A percentile compares a stretch with the other conserved stretches of the same genome.
Evolutionary conservation across 306 rosid species (phyloP).

Genomic region (Argentina anserina): DNA sequence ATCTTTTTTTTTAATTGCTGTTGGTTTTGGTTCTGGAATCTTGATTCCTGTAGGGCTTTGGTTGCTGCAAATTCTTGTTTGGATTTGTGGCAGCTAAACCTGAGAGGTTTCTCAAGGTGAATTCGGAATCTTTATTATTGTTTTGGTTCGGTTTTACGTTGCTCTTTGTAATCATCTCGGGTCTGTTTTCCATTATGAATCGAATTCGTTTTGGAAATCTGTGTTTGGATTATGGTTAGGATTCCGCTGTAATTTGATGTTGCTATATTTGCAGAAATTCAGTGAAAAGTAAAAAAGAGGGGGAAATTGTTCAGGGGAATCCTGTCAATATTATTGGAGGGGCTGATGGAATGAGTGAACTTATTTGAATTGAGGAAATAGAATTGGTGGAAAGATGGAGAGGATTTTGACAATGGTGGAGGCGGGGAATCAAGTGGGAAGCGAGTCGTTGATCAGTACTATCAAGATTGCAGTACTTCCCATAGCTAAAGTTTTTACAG

Average conservation of each 20-base stretch:
- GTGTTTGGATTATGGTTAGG: slow-evolving; percentile 1
- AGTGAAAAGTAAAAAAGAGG: too few relatives aligned
- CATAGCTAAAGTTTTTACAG: slow-evolving; percentile 80
- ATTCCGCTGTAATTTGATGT: neutral
- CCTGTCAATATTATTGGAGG: neutral
- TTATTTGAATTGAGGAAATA: neutral
- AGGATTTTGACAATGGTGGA: slow-evolving; percentile 37
- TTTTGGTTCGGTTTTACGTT: neutral
- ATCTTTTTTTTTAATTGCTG: neutral
- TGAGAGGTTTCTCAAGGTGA: neutral
- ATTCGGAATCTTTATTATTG: neutral
- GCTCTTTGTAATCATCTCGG: neutral
- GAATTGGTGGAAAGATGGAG: slow-evolving; percentile 19
- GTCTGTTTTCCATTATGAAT: neutral
- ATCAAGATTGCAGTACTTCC: slow-evolving; percentile 89
- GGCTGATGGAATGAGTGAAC: slow-evolving; percentile 7
- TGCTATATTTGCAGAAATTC: too few relatives aligned
- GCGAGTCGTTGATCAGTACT: slow-evolving; percentile 57
- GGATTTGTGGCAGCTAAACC: slow-evolving; percentile 8
- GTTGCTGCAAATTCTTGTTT: slow-evolving; percentile 6
- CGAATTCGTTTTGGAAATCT: neutral
- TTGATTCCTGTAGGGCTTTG: slow-evolving; percentile 3
- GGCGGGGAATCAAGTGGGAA: slow-evolving; percentile 35
- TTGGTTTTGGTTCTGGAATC: neutral
- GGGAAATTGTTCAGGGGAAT: neutral